These are phyloP conservation scores for Priceomyces melissophilus DNA, from an alignment of 805 yeast genomes.

Conservation along the genomic window DNA sequence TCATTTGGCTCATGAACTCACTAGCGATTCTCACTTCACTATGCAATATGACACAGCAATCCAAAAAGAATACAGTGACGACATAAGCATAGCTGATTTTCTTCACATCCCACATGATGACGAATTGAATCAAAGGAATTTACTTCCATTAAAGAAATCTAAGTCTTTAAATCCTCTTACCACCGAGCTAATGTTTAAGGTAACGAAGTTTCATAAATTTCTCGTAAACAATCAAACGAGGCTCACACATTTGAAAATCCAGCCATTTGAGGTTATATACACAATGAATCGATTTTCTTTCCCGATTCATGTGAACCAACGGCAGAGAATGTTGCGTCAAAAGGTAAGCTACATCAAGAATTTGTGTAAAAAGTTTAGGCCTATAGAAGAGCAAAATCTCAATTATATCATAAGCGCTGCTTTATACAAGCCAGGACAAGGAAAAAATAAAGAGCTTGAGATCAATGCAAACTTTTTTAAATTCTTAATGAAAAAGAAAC, in stretches of 20 bases:
- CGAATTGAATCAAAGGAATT: background rate
- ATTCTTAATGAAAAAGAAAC: conserved; percentile 23
- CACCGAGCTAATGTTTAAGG: conserved; percentile 10
- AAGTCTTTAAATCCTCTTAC: background rate
- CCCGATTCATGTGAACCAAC: conserved; percentile 25
- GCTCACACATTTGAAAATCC: conserved; percentile 23
- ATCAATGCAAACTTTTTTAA: conserved; percentile 24
- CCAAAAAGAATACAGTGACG: conserved; percentile 9
- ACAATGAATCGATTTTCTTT: conserved; percentile 27
- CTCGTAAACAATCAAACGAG: conserved; percentile 13
- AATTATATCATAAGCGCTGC: conserved; percentile 16
- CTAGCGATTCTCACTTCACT: conserved; percentile 7
- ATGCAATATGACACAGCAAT: conserved; percentile 15
- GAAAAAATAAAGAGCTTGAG: background rate
- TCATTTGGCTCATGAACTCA: conserved; percentile 28
- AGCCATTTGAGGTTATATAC: conserved; percentile 29
- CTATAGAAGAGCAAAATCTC: conserved; percentile 18
- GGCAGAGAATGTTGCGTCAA: conserved; percentile 23
- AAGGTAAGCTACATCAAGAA: conserved; percentile 22
- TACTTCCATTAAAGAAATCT: background rate
- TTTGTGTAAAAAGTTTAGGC: conserved; percentile 15
- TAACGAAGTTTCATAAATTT: conserved; percentile 18
- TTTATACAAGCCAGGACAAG: conserved; percentile 7
- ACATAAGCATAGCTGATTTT: conserved; percentile 12
- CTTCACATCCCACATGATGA: conserved; percentile 7